Evolutionary conservation across 176 grass and related monocot species (phyloP), one percentile per base, ranked within the genome.

Genomic region (Coix lacrymajobi): DNA sequence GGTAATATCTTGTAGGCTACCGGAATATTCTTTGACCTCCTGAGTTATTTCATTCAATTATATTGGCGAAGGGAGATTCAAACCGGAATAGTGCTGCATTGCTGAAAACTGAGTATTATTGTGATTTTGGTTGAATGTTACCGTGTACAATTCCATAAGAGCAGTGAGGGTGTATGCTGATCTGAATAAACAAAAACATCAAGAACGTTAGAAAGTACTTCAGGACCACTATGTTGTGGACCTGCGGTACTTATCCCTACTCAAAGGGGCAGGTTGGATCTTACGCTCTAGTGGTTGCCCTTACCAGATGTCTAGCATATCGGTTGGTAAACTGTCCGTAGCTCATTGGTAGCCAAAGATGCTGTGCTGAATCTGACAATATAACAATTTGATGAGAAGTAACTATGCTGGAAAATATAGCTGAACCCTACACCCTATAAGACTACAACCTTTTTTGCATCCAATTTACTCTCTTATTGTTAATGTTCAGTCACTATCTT

Each of bases 231-330:
- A 34, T 84, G 64, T n/a, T 80, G 22, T 58, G 7, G 17, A 80
- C 45, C 39, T 80, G 28, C 38, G 5, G n/a, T 89, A 51, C 39
- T 73, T 36, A 84, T 8, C 76, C 75, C 68, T 80, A 80, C 72
- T 71, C 52, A 70, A 81, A 85, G 39, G 65, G 52, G 77, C 71
- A 81, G 78, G 26, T 77, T 77, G 77, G 71, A 77, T 85, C 77
- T 45, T 76, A 76, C 15, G 51, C 70, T 76, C 69, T 54, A 64
- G 49, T 64, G 57, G 71, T 76, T 85, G 31, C 62, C 32, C 46
- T 63, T 81, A 80, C 24, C 11, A 44, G 75, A 85, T 17, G 52
- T 76, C 60, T 65, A 75, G 29, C 71, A 71, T 76, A 65, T 70
- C 15, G 71, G 62, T 73, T 81, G 78, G 44, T 78, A 81, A 69